phyloP scores from a whole-genome alignment of 1,139 yeast species.

The Debaryomycetaceae sp. region DNA sequence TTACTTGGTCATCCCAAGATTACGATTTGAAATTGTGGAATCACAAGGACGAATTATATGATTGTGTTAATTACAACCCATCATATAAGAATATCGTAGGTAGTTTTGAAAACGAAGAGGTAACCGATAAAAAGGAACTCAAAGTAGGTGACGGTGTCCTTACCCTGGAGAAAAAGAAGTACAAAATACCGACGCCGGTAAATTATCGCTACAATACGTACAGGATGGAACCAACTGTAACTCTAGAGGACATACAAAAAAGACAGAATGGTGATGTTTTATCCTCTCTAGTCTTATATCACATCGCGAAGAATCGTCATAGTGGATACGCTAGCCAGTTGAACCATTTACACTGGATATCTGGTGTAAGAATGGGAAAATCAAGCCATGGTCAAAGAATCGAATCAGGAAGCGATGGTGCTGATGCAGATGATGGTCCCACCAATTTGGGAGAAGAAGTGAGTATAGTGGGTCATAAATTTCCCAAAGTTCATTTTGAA shows the following conservation, averaged over 20 bases:
- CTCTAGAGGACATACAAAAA: conserved; percentile 31
- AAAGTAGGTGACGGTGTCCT: not conserved
- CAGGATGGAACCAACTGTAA: conserved; percentile 37
- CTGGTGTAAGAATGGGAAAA: conserved; percentile 81
- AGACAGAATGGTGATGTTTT: conserved; percentile 34
- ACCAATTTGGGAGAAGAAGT: conserved; percentile 88
- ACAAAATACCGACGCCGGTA: conserved; percentile 2
- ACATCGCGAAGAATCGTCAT: conserved; percentile 29
- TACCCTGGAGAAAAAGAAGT: conserved; percentile 1
- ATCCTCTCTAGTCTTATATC: conserved; percentile 32
- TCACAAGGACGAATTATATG: conserved; percentile 55
- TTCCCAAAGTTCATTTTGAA: conserved; percentile 84
- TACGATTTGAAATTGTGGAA: conserved; percentile 85
- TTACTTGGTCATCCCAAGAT: conserved; percentile 88
- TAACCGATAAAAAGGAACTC: conserved; percentile 13
- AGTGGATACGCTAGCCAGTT: conserved; percentile 32
- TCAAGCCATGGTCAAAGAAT: conserved; percentile 32
- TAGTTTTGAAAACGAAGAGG: conserved; percentile 15
- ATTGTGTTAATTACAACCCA: conserved; percentile 54
- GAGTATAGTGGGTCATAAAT: conserved; percentile 82
- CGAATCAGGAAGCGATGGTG: conserved; percentile 13
- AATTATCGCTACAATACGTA: conserved; percentile 30
- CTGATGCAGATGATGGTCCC: conserved; percentile 45
- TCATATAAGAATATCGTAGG: conserved; percentile 28
- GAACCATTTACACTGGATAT: conserved; percentile 85